Conservation (phyloP, 768 basidiomycete genomes). For the Podaxis sp. region DNA sequence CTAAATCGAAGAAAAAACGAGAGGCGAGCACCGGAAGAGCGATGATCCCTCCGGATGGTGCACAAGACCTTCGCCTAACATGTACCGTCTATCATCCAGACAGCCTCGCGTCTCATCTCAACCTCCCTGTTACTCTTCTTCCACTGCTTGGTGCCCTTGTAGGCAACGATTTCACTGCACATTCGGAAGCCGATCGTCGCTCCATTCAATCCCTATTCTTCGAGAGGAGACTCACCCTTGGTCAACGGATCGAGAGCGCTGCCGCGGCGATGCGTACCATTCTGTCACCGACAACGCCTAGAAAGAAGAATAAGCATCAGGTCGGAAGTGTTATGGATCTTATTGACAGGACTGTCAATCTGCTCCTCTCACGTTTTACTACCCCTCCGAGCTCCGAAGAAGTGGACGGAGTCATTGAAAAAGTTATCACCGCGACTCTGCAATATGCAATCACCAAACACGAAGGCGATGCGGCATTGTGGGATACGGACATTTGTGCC, state of each 20-base stretch:
- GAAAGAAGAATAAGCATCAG: conserved; percentile 50
- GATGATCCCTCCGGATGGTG: conserved; percentile 52
- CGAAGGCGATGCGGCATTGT: conserved; percentile 42
- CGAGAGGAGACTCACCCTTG: conserved; percentile 50
- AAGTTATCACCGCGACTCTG: conserved; percentile 69
- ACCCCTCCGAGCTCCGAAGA: conserved; percentile 59
- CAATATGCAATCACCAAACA: conserved; percentile 74
- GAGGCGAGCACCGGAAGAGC: conserved; percentile 31
- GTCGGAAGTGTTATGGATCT: conserved; percentile 75
- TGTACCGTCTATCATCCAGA: conserved; percentile 61
- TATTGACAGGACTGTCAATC: conserved; percentile 64
- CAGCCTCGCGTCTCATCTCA: conserved; percentile 59
- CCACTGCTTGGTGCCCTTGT: conserved; percentile 77
- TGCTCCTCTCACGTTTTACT: conserved; percentile 49
- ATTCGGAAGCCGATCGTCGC: conserved; percentile 43
- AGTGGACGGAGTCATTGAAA: conserved; percentile 60
- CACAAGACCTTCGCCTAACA: conserved; percentile 46
- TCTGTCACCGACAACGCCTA: conserved; percentile 46
- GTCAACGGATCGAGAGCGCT: conserved; percentile 66
- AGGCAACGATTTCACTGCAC: conserved; percentile 76
- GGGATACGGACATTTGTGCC: conserved; percentile 58
- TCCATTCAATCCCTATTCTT: conserved; percentile 67
- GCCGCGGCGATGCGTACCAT: conserved; percentile 56
- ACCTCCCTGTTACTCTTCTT: conserved; percentile 67
- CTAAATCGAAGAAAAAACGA: conserved; percentile 48